Conservation (phyloP, 495 filamentous ascomycete genomes). For the Neurospora sp. region DNA sequence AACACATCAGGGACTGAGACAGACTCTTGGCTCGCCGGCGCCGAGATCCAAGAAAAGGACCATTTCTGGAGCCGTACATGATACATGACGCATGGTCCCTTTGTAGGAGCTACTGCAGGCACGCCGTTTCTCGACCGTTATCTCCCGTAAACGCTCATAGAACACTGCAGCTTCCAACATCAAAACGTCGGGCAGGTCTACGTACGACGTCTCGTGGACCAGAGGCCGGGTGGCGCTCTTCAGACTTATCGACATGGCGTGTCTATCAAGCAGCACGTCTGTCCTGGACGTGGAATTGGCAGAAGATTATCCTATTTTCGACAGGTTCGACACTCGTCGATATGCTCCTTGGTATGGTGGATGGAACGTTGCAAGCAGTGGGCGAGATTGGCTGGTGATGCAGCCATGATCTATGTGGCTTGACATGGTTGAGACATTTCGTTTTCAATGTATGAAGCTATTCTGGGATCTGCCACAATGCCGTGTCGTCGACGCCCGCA, state of each 20-base stretch:
- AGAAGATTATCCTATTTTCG: neutral
- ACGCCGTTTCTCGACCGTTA: neutral
- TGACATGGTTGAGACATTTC: neutral
- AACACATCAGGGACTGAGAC: neutral
- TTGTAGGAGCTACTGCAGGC: neutral
- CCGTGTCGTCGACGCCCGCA: neutral
- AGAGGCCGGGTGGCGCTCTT: neutral
- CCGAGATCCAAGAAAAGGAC: neutral
- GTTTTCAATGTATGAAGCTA: neutral
- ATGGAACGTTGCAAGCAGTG: neutral
- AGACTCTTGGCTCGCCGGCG: neutral
- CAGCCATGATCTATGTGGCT: neutral
- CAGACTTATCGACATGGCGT: neutral
- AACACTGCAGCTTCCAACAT: neutral
- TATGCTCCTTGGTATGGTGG: neutral
- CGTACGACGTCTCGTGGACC: neutral
- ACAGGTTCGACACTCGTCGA: neutral
- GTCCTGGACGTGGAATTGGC: too few relatives aligned
- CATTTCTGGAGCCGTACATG: neutral
- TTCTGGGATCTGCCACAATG: neutral
- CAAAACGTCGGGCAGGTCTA: neutral
- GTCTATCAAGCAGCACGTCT: neutral
- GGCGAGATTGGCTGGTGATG: neutral
- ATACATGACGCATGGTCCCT: neutral
- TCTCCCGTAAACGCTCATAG: neutral